Percentiles rank a stretch among this genome's conserved stretches.
phyloP scores from a whole-genome alignment of 768 basidiomycete genomes.

The Suillus cothurnatus region DNA sequence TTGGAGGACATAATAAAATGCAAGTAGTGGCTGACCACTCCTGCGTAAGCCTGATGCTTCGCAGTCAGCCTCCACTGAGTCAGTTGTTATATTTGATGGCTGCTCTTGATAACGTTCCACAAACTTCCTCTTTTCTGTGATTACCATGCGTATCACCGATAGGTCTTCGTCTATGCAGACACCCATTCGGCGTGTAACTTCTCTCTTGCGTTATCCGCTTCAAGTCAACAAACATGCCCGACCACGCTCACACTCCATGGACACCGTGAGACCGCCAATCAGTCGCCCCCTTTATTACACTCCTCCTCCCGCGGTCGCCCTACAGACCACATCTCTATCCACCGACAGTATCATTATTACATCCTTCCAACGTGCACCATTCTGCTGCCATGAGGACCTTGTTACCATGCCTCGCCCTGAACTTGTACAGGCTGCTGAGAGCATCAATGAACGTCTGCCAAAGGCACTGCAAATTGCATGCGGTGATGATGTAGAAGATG shows the following conservation, averaged over 20 bases:
- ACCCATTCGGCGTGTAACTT: conserved; percentile 2
- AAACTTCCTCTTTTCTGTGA: neutral
- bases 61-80: neutral
- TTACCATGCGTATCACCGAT: neutral
- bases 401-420: conserved; percentile 59
- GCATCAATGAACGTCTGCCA: conserved; percentile 62
- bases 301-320: conserved; percentile 45
- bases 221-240: conserved; percentile 10
- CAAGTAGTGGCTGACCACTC: neutral
- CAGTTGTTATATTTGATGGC: neutral
- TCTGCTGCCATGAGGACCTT: conserved; percentile 77
- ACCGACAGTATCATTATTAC: conserved; percentile 65
- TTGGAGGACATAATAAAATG: neutral
- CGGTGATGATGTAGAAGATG: conserved; percentile 39
- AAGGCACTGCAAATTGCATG: conserved; percentile 50
- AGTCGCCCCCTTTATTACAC: conserved; percentile 1
- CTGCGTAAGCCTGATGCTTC: neutral
- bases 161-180: neutral
- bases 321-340: conserved; percentile 56
- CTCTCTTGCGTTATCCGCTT: conserved; percentile 22
- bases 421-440: conserved; percentile 53
- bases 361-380: conserved; percentile 57
- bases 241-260: conserved; percentile 17
- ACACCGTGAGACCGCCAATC: conserved; percentile 18
- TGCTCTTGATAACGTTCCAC: neutral